Base-by-base conservation (phyloP, 805 yeast species). In the Nakazawaea anatomiae region DNA sequence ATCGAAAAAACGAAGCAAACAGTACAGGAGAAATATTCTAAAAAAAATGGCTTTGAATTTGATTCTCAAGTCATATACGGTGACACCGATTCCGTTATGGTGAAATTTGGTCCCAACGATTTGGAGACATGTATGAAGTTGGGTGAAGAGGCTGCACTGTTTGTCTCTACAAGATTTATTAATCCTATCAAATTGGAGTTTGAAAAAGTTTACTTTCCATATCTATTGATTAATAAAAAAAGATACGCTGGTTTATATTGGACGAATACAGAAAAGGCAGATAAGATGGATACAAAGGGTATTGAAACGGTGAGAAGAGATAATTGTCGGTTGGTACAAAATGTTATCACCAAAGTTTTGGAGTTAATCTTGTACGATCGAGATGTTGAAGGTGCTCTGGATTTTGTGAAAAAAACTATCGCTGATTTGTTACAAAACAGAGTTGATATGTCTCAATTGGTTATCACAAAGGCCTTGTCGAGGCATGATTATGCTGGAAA, bases 51-150 rank as follows among this genome's bases (percentile, higher is more conserved):
- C 1, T 85, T 75, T 60, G 75, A 79, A n/a, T 83, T 76, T 62
- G 96, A 94, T 69, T 84, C 98, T 0, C 79, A 85, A 57, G 99
- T 94, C 54, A 85, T 94, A 40, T 94, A 94, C 64, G 99, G 99
- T 74, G 99, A 94, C 68, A 94, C 99, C 0, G 99, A 94, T 77
- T 95, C 99, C 7, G 99, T 94, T 14, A 95, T 94, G 99, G 97
- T 94, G 42, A 91, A 89, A 63, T 94, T 94, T 71, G 99, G 99
- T 1, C 80, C 83, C 34, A 72, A 74, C 8, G 96, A 89, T 61
- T 66, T 92, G 55, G 83, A 75, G 50, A 86, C 86, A 32, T 88
- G 96, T 57, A 95, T 94, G 99, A 75, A 78, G 49, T 64, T 90
- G 51, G 99, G 99, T 5, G 87, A 90, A 59, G 96, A 92, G 60